Evolutionary conservation across 1,139 yeast species (phyloP), one percentile per base, ranked within the genome.

Genomic region (Magnusiomyces fungicola): DNA sequence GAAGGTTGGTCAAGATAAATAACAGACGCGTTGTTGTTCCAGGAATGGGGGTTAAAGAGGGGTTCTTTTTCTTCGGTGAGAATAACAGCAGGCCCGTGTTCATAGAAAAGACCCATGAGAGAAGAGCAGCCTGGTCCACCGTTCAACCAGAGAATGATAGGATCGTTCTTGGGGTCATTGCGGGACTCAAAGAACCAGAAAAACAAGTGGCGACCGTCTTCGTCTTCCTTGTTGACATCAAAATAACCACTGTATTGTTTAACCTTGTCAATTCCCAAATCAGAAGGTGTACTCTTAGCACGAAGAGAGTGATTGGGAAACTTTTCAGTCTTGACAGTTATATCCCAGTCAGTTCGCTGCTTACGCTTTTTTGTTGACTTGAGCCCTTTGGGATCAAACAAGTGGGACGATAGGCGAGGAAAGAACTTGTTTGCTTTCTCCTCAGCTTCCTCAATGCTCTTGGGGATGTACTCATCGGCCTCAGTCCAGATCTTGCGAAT

Each of bases 81-180:
- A 51, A 80, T 71, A 7, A 74, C 65, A 1, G 83, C 71, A 12
- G 86, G 83, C 2, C 86, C 85, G 57, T 79, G 67, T 60, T 80
- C 85, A 56, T 79, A 79, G 59, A 80, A 71, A 47, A 79, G 66
- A 12, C 85, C 85, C 5, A 83, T 80, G 60, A 79, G 65, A 10
- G 85, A 79, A 1, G 87, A 80, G 61, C 89, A 82, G 4, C 89
- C 89, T 12, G 90, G 89, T 2, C 89, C 89, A 51, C 89, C 89
- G 57, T 82, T 82, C 59, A 82, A 70, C 89, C 89, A 82, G 50
- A 82, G 67, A 45, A 82, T 71, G 12, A 81, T 74, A 0, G 87
- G 87, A 59, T 80, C 86, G 42, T 66, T 77, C 34, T 59, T 67
- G 14, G 84, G 86, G 64, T 81, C 81, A 60, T 78, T 78, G 64